Conservation (phyloP, 23 red algal species). For the Gracilaria caudata region DNA sequence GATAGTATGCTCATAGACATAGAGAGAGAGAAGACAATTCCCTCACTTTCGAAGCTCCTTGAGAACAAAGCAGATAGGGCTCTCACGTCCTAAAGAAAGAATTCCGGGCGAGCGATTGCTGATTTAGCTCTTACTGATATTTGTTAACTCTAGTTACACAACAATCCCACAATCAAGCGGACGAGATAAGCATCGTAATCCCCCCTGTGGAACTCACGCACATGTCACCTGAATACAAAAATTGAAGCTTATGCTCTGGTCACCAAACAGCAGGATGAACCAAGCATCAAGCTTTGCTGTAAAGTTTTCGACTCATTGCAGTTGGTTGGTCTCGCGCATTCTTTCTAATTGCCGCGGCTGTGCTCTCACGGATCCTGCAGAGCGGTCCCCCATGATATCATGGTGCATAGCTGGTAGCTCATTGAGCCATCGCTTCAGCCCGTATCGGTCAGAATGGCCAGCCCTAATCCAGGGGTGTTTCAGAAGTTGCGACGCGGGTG, state of each 20-base stretch:
- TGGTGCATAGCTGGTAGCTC: conserved; percentile 19
- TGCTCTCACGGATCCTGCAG: conserved; percentile 16
- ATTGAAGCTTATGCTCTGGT: background rate
- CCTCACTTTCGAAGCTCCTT: too few species aligned
- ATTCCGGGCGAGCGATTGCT: background rate
- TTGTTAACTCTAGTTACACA: conserved; percentile 5
- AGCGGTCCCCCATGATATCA: conserved; percentile 19
- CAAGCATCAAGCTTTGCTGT: background rate
- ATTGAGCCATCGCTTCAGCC: conserved; percentile 16
- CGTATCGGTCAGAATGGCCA: background rate
- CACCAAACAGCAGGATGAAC: too few species aligned
- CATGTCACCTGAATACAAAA: background rate
- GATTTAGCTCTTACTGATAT: background rate
- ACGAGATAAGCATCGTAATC: background rate
- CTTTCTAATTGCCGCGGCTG: conserved; percentile 20
- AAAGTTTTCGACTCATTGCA: background rate
- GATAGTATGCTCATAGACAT: too few species aligned
- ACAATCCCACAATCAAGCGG: background rate
- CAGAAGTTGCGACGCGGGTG: conserved; percentile 53
- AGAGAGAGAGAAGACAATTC: too few species aligned
- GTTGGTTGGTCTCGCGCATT: conserved; percentile 36
- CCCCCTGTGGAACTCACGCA: background rate
- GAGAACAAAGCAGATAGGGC: too few species aligned
- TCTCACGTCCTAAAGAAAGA: background rate
- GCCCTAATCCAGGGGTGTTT: conserved; percentile 60